A percentile compares a stretch with the other conserved stretches of the same genome.
Evolutionary conservation across 768 basidiomycete genomes (phyloP).

Genomic region (Phylloporus rhodoxanthus): DNA sequence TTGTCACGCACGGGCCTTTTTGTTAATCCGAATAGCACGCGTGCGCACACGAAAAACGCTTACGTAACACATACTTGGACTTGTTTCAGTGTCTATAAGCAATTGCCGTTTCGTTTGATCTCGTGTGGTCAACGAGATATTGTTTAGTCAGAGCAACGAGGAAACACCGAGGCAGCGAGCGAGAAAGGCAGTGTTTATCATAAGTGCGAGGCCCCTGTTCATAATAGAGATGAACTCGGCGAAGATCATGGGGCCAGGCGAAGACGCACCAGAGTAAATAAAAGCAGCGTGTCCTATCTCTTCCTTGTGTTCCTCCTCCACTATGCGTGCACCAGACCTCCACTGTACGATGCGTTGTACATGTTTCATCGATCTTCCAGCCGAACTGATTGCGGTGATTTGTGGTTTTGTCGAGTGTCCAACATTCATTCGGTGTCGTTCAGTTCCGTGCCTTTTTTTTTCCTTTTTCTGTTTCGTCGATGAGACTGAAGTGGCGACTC

Average conservation of each 20-base stretch:
- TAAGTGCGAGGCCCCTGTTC: not conserved
- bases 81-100: too few species aligned
- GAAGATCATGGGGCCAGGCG: not conserved
- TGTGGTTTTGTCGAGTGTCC: slow-evolving; percentile 9
- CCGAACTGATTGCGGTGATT: slow-evolving; percentile 11
- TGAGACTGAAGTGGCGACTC: not conserved
- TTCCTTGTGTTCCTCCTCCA: not conserved
- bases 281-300: not conserved
- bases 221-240: not conserved
- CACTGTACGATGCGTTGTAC: not conserved
- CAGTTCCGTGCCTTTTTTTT: slow-evolving; percentile 5
- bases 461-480: not conserved
- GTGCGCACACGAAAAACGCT: too few species aligned
- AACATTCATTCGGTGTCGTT: slow-evolving; percentile 9
- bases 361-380: slow-evolving; percentile 11
- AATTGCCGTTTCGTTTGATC: too few species aligned
- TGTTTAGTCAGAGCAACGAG: too few species aligned
- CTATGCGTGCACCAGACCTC: not conserved
- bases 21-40: too few species aligned
- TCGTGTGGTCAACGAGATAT: too few species aligned
- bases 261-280: not conserved
- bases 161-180: too few species aligned
- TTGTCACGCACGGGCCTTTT: too few species aligned
- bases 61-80: too few species aligned
- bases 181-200: not conserved